These are phyloP conservation scores for Rostrohypoxylon terebratum DNA, from an alignment of 495 filamentous ascomycete species.

Conservation along the genomic window DNA sequence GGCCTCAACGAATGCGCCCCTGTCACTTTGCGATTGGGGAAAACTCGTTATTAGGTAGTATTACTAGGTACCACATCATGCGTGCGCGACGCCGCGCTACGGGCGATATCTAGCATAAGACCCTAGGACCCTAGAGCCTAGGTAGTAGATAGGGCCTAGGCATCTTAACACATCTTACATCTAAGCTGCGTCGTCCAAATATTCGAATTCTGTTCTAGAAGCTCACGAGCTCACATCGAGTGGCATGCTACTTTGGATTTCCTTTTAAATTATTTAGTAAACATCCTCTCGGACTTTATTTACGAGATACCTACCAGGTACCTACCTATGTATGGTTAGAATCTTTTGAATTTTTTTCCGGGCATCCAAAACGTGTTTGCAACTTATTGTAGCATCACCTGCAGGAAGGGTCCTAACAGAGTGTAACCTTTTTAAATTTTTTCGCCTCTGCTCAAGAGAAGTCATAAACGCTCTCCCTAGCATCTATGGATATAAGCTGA, in stretches of 20 bases:
- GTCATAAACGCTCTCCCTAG: constrained; percentile 1
- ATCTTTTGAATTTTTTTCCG: constrained; percentile 23
- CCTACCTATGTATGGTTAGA: neutral
- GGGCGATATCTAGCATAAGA: constrained; percentile 23
- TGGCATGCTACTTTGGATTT: neutral
- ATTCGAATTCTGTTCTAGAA: constrained; percentile 42
- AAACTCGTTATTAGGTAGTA: too few relatives aligned
- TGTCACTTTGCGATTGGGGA: constrained; percentile 6
- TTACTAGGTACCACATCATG: too few relatives aligned
- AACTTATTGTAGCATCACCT: constrained; percentile 30
- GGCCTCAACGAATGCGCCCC: constrained; percentile 25
- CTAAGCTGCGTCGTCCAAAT: constrained; percentile 24
- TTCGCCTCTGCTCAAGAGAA: constrained; percentile 18
- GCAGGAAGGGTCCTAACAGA: constrained; percentile 29
- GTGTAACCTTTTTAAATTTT: constrained; percentile 9
- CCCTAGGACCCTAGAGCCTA: too few relatives aligned
- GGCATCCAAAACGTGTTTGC: constrained; percentile 17
- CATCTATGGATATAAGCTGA: constrained; percentile 10
- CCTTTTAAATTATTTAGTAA: constrained; percentile 22
- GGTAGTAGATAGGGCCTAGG: too few relatives aligned
- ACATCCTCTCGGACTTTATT: constrained; percentile 4
- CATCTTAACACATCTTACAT: constrained; percentile 12
- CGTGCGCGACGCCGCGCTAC: constrained; percentile 15
- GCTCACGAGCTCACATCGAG: neutral
- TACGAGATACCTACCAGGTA: too few relatives aligned